These are phyloP conservation scores for Diaporthe ilicicola DNA, from an alignment of 2,329 filamentous ascomycete genomes.

Conservation along the genomic window DNA sequence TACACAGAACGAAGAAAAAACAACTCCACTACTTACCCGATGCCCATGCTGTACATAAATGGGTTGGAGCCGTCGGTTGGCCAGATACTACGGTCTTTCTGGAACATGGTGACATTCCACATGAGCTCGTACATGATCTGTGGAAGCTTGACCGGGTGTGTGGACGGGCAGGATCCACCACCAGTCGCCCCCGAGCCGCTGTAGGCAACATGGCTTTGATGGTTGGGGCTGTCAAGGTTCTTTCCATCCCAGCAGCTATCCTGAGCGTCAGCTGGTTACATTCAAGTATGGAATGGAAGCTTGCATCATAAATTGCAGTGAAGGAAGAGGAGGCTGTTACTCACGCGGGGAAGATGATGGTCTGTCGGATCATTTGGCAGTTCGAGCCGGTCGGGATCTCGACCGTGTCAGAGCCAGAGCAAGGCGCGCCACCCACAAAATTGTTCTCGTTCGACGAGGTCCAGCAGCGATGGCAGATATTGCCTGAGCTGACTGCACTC, in stretches of 20 bases:
- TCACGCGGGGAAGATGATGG: constrained; percentile 57
- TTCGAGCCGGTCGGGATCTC: constrained; percentile 54
- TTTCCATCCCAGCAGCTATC: constrained; percentile 27
- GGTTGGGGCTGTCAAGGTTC: constrained; percentile 34
- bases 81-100: constrained; percentile 49
- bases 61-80: constrained; percentile 52
- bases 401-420: constrained; percentile 58
- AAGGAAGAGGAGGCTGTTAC: background rate
- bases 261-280: constrained; percentile 45
- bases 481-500: constrained; percentile 47
- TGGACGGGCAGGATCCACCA: constrained; percentile 55
- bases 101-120: constrained; percentile 54
- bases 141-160: constrained; percentile 55
- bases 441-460: constrained; percentile 54
- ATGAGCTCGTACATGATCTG: constrained; percentile 60
- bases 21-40: constrained; percentile 43
- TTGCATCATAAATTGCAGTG: background rate
- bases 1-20: background rate
- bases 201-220: constrained; percentile 54
- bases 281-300: constrained; percentile 1
- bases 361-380: constrained; percentile 63
- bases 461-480: constrained; percentile 59
- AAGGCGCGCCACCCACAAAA: constrained; percentile 59
- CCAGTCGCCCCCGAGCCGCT: constrained; percentile 54
- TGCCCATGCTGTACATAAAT: constrained; percentile 55